A percentile compares a stretch with the other conserved stretches of the same genome.
phyloP scores from a whole-genome alignment of 2,329 filamentous ascomycete genomes.

The Capronia americana region DNA sequence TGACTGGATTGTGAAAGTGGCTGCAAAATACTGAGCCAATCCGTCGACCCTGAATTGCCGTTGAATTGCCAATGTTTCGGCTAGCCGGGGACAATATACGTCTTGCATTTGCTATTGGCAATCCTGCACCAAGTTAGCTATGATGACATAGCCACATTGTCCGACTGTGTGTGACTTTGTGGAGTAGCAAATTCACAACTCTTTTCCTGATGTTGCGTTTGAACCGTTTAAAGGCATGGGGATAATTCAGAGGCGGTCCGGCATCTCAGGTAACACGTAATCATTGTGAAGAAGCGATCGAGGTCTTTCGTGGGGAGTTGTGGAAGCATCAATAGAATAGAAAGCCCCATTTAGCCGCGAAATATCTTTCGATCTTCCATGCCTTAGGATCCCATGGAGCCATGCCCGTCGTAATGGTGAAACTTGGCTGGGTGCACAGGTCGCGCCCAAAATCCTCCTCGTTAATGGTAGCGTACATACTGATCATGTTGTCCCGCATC shows the following conservation, averaged over 20 bases:
- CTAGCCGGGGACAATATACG: neutral
- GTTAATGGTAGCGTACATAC: slow-evolving; percentile 41
- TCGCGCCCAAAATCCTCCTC: slow-evolving; percentile 48
- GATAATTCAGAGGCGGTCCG: neutral
- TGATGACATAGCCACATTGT: neutral
- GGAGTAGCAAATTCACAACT: neutral
- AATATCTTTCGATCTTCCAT: slow-evolving; percentile 46
- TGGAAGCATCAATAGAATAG: slow-evolving; percentile 36
- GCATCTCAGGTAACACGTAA: neutral
- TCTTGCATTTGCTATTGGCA: neutral
- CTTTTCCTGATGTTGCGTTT: neutral
- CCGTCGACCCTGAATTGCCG: neutral
- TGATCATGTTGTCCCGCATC: slow-evolving; percentile 49
- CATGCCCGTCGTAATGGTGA: slow-evolving; percentile 42
- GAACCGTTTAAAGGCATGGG: neutral
- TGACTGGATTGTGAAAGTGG: slow-evolving; percentile 30
- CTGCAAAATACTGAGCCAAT: slow-evolving; percentile 8
- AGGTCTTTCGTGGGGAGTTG: neutral
- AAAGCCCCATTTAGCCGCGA: slow-evolving; percentile 48
- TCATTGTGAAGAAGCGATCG: neutral
- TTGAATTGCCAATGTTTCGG: neutral
- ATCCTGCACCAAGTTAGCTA: neutral
- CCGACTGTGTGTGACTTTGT: neutral
- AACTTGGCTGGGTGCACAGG: slow-evolving; percentile 45
- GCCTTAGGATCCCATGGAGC: slow-evolving; percentile 45